Conservation (phyloP, 2,329 filamentous ascomycete genomes). For the Xylaria digitata region DNA sequence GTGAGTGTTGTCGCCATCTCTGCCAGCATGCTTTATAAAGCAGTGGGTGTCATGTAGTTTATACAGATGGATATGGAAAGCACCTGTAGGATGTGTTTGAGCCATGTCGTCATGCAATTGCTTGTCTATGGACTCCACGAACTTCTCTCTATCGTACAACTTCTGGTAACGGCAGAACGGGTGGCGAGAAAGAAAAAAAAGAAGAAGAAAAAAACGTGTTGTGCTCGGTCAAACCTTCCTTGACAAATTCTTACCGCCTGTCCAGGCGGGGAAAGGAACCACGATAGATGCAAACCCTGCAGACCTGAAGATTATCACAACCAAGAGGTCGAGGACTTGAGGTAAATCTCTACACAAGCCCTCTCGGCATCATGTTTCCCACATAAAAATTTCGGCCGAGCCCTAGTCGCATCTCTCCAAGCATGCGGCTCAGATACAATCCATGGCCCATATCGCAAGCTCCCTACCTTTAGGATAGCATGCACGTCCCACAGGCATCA, state of each 20-base stretch:
- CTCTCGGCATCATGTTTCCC: not conserved
- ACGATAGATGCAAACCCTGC: constrained; percentile 12
- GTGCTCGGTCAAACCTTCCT: constrained; percentile 12
- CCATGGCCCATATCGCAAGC: constrained; percentile 16
- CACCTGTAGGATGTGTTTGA: not conserved
- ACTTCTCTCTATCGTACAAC: not conserved
- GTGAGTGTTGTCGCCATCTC: constrained; percentile 2
- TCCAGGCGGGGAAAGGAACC: not conserved
- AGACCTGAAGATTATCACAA: constrained; percentile 7
- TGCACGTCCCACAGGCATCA: constrained; percentile 7
- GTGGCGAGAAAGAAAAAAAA: constrained; percentile 23
- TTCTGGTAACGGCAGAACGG: not conserved
- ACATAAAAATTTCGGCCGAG: not conserved
- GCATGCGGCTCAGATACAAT: not conserved
- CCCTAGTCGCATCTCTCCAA: not conserved
- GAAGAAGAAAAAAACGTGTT: constrained; percentile 13
- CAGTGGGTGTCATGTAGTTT: not conserved
- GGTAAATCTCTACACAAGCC: not conserved
- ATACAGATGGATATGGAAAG: constrained; percentile 16
- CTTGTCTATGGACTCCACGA: not conserved
- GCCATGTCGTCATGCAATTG: constrained; percentile 3
- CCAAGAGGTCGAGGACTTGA: not conserved
- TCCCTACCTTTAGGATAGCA: constrained; percentile 11
- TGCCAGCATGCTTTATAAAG: not conserved
- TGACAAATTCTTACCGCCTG: constrained; percentile 18